Percentiles rank a stretch among this genome's conserved stretches.
Evolutionary conservation across 345 rosid species (phyloP).

Genomic region (Theobroma cacao): DNA sequence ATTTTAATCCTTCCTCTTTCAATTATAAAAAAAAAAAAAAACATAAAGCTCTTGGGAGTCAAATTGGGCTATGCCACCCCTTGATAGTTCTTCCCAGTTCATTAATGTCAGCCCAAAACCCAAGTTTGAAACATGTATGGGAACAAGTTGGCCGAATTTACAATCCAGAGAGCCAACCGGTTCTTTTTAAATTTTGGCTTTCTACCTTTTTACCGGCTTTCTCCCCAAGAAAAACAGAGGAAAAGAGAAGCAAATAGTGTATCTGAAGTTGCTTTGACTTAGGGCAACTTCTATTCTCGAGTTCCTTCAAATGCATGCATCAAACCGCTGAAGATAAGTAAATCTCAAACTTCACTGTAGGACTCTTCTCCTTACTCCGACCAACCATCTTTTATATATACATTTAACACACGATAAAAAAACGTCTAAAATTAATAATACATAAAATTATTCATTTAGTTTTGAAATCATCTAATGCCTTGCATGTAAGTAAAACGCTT

Average conservation of each 20-base stretch:
- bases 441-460: no score
- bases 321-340: neutral
- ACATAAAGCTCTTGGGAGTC: no score
- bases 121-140: neutral
- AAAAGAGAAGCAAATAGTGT: neutral
- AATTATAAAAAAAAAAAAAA: no score
- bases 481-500: no score
- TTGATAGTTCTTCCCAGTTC: neutral
- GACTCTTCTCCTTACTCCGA: neutral
- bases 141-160: neutral
- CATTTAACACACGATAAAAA: no score
- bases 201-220: neutral
- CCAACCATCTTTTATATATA: neutral
- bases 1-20: no score
- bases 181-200: no score
- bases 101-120: neutral
- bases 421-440: no score
- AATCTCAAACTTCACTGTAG: neutral
- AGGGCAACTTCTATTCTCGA: neutral
- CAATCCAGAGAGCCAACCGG: neutral
- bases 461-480: no score
- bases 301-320: neutral
- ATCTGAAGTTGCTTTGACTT: neutral
- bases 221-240: neutral
- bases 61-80: no score